These are phyloP conservation scores for Rhodotorula sp. DNA, from an alignment of 1,284 basidiomycete species.

Conservation along the genomic window DNA sequence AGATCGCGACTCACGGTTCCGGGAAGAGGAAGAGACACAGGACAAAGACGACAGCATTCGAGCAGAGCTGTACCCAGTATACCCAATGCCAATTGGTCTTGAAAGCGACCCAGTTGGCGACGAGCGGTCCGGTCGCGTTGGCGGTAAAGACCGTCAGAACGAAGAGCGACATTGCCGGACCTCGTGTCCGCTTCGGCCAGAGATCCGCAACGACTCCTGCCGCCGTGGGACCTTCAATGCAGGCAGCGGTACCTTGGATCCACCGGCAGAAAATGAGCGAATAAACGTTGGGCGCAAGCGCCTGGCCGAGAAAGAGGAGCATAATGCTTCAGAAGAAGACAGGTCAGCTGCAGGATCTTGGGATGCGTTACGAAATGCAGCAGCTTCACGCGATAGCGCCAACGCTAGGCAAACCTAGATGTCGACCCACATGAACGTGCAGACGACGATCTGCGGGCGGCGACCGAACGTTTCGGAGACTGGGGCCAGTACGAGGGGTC, in stretches of 20 bases:
- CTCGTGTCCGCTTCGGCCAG: constrained; percentile 47
- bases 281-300: constrained; percentile 45
- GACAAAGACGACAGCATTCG: constrained; percentile 41
- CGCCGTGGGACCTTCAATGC: constrained; percentile 48
- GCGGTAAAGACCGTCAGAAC: constrained; percentile 41
- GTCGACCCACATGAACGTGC: constrained; percentile 26
- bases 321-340: constrained; percentile 32
- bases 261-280: constrained; percentile 48
- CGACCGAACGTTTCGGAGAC: constrained; percentile 40
- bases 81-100: constrained; percentile 41
- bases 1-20: constrained; percentile 43
- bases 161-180: constrained; percentile 49
- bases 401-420: too few species aligned
- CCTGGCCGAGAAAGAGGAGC: constrained; percentile 50
- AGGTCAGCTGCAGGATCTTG: neutral
- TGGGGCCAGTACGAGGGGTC: constrained; percentile 30
- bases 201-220: constrained; percentile 50
- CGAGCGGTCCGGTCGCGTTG: constrained; percentile 46
- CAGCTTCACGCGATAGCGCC: too few species aligned
- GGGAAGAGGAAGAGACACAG: constrained; percentile 47
- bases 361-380: too few species aligned
- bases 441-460: constrained; percentile 39
- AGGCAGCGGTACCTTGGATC: constrained; percentile 46
- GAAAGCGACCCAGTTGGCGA: constrained; percentile 44
- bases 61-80: constrained; percentile 33